Percentiles rank a stretch among this genome's conserved stretches.
These are phyloP conservation scores for Posidonia oceanica DNA, from an alignment of 116 monocot species.

Conservation along the genomic window DNA sequence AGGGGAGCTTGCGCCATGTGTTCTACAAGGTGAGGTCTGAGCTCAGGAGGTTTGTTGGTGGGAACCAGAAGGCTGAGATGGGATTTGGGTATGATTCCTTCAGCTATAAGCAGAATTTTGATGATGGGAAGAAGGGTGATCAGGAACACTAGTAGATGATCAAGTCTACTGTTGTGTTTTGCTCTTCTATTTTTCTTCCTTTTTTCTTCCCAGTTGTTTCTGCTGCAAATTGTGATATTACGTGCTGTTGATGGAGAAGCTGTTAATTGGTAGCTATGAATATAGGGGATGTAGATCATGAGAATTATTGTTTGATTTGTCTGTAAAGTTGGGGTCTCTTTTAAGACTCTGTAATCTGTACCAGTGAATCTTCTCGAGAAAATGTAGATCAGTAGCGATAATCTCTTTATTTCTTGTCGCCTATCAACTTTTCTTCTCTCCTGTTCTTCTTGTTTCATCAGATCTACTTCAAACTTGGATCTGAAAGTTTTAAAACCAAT, in stretches of 20 bases:
- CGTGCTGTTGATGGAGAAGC: neutral
- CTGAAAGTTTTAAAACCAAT: no score
- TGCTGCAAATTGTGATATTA: neutral
- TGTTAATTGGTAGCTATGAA: neutral
- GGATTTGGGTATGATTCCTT: slow-evolving; percentile 15
- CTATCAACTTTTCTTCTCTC: no score
- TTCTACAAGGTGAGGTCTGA: slow-evolving; percentile 49
- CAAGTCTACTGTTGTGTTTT: neutral
- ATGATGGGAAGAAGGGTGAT: slow-evolving; percentile 11
- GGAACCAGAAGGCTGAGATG: neutral
- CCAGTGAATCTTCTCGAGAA: no score
- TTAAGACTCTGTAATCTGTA: neutral
- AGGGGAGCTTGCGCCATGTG: slow-evolving; percentile 45
- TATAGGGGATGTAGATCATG: neutral
- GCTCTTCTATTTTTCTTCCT: neutral
- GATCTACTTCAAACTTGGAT: no score
- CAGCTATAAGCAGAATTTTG: slow-evolving; percentile 17
- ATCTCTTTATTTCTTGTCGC: no score
- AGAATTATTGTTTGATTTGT: neutral
- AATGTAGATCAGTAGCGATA: no score
- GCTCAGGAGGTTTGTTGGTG: slow-evolving; percentile 8
- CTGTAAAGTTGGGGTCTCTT: neutral
- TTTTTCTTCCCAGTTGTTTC: neutral
- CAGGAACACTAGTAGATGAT: neutral
- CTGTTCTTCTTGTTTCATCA: no score